These are phyloP conservation scores for Pythium aphanidermatum DNA, from an alignment of 352 stramenopile species.

Conservation along the genomic window DNA sequence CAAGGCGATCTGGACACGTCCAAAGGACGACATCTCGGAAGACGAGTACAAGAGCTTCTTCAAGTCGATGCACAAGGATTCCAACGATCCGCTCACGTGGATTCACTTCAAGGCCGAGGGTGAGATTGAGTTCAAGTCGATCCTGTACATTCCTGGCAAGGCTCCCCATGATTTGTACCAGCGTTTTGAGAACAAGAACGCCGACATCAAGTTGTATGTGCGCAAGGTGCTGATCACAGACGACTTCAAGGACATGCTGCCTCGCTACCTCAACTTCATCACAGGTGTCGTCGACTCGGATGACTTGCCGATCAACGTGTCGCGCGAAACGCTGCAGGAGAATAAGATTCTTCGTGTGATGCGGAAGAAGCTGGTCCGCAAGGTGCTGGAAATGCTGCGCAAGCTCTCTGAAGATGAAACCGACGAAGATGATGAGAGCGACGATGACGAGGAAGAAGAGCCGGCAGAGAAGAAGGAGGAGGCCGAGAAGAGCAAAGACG, in stretches of 20 bases:
- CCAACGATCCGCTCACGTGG: conserved; percentile 92
- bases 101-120: conserved; percentile 99
- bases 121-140: conserved; percentile 99
- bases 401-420: conserved; percentile 92
- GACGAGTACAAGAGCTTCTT: conserved; percentile 99
- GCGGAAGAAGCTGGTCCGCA: conserved; percentile 99
- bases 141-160: conserved; percentile 95
- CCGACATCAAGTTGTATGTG: conserved; percentile 97
- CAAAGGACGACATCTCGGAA: conserved; percentile 95
- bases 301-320: conserved; percentile 99
- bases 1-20: conserved; percentile 96
- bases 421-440: conserved; percentile 56
- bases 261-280: conserved; percentile 98
- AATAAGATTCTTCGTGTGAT: conserved; percentile 99
- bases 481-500: conserved; percentile 79
- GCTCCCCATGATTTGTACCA: conserved; percentile 86
- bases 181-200: conserved; percentile 88
- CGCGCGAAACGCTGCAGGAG: conserved; percentile 98
- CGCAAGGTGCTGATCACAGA: conserved; percentile 99
- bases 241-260: conserved; percentile 97
- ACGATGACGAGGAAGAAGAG: conserved; percentile 39
- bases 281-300: conserved; percentile 99
- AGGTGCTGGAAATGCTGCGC: conserved; percentile 97
- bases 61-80: conserved; percentile 91
- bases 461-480: conserved; percentile 50